Evolutionary conservation across 371 early-diverging fungal species (phyloP).

Genomic region (Apophysomyces ossiformis): DNA sequence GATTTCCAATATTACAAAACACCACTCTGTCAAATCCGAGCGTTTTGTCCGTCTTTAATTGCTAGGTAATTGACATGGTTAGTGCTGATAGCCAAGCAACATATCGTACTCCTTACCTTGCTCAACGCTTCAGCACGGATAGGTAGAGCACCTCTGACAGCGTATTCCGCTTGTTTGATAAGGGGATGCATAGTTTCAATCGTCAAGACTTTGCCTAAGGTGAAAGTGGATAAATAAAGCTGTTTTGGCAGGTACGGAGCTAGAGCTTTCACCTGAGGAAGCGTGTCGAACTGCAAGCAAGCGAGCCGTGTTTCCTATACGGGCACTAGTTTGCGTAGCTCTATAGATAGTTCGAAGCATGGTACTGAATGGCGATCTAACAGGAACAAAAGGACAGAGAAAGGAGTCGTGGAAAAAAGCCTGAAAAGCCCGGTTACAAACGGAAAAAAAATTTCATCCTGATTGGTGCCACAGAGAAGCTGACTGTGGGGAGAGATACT

Average conservation of each 20-base stretch:
- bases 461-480: too few relatives aligned
- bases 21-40: constrained; percentile 76
- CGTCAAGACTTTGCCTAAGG: constrained; percentile 39
- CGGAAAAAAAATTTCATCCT: background rate
- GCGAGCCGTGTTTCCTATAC: background rate
- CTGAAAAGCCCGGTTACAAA: background rate
- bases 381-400: background rate
- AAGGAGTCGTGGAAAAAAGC: background rate
- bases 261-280: background rate
- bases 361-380: background rate
- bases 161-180: constrained; percentile 86
- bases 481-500: too few relatives aligned
- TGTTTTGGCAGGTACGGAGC: background rate
- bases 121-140: constrained; percentile 91
- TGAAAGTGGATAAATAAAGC: background rate
- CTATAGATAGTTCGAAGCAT: constrained; percentile 1
- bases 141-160: constrained; percentile 96
- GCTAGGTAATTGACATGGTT: constrained; percentile 4
- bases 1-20: constrained; percentile 96
- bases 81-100: background rate
- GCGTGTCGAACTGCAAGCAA: background rate
- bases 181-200: constrained; percentile 74
- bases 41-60: constrained; percentile 20
- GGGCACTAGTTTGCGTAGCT: background rate
- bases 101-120: constrained; percentile 49